These are phyloP conservation scores for Sechiopsis laciniata DNA, from an alignment of 306 rosid genomes.

Conservation along the genomic window DNA sequence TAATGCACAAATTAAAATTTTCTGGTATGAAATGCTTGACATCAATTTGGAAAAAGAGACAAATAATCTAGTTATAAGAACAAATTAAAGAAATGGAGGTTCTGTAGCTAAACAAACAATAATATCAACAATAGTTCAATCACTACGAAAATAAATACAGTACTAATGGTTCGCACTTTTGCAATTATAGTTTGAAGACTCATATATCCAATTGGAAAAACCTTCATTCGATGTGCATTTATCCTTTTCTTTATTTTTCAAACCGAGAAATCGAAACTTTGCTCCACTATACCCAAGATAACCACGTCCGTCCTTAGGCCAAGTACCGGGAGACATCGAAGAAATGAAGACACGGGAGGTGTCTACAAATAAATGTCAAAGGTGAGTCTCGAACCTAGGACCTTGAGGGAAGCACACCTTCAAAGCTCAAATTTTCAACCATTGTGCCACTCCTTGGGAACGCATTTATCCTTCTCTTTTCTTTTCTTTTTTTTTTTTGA, in stretches of 20 bases:
- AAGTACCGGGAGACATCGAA: too few relatives aligned
- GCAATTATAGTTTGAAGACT: not conserved
- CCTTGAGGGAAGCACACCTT: too few relatives aligned
- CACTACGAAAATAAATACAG: not conserved
- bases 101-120: not conserved
- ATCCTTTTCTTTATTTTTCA: too few relatives aligned
- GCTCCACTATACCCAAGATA: too few relatives aligned
- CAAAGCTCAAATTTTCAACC: too few relatives aligned
- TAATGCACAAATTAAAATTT: not conserved
- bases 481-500: too few relatives aligned
- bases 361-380: too few relatives aligned
- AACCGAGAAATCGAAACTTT: too few relatives aligned
- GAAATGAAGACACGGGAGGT: too few relatives aligned
- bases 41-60: not conserved
- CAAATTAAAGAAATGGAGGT: not conserved
- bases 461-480: not conserved
- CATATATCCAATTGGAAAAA: not conserved
- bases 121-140: not conserved
- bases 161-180: not conserved
- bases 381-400: too few relatives aligned
- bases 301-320: too few relatives aligned
- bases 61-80: constrained; percentile 9
- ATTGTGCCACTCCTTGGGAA: too few relatives aligned
- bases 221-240: not conserved
- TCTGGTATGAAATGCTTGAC: not conserved